phyloP scores from a whole-genome alignment of 495 filamentous ascomycete species.

The Hypomontagnella monticulosa region DNA sequence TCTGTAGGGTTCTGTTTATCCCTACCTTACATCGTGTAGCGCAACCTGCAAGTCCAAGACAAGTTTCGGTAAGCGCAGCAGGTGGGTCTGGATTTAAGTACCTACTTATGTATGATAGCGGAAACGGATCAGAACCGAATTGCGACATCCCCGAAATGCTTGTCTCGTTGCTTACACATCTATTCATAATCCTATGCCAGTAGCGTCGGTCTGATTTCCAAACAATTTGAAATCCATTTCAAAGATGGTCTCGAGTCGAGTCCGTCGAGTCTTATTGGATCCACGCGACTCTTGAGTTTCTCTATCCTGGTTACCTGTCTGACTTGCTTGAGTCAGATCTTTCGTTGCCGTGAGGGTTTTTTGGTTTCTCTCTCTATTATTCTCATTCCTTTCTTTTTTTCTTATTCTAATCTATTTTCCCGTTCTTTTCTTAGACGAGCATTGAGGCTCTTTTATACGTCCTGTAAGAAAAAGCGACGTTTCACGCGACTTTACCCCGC shows the following conservation, averaged over 20 bases:
- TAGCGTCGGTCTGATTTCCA: conserved; percentile 30
- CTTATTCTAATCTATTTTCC: neutral
- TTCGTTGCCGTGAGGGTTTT: neutral
- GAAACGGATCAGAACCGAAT: conserved; percentile 18
- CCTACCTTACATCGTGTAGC: neutral
- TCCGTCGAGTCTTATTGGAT: neutral
- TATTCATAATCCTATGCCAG: conserved; percentile 32
- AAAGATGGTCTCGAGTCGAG: conserved; percentile 7
- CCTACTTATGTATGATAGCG: neutral
- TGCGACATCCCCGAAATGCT: conserved; percentile 15
- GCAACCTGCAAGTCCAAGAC: neutral
- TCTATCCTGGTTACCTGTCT: neutral
- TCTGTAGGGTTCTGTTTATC: neutral
- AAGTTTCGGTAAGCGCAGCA: conserved; percentile 36
- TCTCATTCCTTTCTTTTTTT: conserved; percentile 1
- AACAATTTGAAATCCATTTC: conserved; percentile 40
- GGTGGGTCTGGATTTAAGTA: conserved; percentile 10
- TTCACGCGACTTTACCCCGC: conserved; percentile 35
- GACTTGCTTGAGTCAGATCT: neutral
- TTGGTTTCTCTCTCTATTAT: neutral
- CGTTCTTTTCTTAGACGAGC: conserved; percentile 12
- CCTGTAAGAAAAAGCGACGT: conserved; percentile 7
- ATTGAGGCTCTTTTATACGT: conserved; percentile 30
- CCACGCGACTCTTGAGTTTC: neutral
- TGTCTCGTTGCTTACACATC: conserved; percentile 33